Evolutionary conservation across 2,329 filamentous ascomycete species (phyloP).

Genomic region (Simplicillium aogashimaense): DNA sequence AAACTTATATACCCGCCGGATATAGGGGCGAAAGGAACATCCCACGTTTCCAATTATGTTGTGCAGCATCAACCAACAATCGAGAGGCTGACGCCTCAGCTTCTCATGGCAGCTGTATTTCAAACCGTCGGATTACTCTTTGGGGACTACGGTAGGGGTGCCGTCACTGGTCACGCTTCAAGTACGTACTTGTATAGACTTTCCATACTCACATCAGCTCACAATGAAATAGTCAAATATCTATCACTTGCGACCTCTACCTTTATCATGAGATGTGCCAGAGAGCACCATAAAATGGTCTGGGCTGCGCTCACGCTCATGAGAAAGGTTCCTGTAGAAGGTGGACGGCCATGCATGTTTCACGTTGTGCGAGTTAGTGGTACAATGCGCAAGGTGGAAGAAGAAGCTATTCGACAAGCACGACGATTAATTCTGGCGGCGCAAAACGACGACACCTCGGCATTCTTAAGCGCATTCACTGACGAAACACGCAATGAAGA

Average conservation of each 20-base stretch:
- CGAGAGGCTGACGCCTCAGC: constrained; percentile 54
- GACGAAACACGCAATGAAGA: constrained; percentile 10
- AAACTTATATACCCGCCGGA: constrained; percentile 79
- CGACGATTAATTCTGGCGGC: constrained; percentile 61
- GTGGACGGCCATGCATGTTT: constrained; percentile 62
- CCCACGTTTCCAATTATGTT: constrained; percentile 48
- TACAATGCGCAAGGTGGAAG: constrained; percentile 85
- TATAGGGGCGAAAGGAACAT: constrained; percentile 19
- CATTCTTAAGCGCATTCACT: constrained; percentile 2
- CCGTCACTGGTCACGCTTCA: constrained; percentile 57
- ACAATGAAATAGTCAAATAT: constrained; percentile 66
- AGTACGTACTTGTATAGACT: constrained; percentile 41
- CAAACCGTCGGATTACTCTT: constrained; percentile 63
- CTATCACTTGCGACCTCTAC: constrained; percentile 87
- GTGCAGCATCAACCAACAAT: constrained; percentile 72
- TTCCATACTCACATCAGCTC: not conserved
- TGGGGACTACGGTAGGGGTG: constrained; percentile 80
- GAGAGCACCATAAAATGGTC: constrained; percentile 74
- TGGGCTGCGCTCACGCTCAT: constrained; percentile 86
- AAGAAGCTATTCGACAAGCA: constrained; percentile 76
- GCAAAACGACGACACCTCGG: constrained; percentile 31
- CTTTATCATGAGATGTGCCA: constrained; percentile 76
- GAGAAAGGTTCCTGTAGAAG: constrained; percentile 52
- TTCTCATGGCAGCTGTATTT: constrained; percentile 60
- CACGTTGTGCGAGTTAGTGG: constrained; percentile 81